These are phyloP conservation scores for Sophora flavescens DNA, from an alignment of 306 rosid species.

Conservation along the genomic window DNA sequence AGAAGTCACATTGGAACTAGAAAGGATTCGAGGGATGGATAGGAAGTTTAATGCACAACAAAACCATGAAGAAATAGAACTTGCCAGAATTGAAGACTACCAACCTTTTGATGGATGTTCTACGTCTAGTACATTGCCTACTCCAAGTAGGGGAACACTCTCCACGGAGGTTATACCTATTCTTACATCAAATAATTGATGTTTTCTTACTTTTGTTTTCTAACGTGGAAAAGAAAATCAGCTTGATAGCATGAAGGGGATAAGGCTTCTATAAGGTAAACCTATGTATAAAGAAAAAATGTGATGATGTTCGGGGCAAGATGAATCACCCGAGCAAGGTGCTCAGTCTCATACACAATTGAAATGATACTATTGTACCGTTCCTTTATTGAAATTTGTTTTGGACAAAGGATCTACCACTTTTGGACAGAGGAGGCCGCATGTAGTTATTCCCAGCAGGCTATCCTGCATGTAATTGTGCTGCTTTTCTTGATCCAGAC, in stretches of 20 bases:
- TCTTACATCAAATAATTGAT: background rate
- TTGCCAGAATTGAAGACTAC: background rate
- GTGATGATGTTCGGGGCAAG: background rate
- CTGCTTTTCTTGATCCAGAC: conserved; percentile 13
- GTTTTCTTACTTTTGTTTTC: background rate
- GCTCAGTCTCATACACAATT: background rate
- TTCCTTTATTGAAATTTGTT: conserved; percentile 1
- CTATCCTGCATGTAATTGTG: background rate
- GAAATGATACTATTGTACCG: background rate
- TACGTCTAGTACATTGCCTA: background rate
- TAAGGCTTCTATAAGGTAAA: too few relatives aligned
- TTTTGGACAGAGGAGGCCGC: too few relatives aligned
- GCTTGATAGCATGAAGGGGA: background rate
- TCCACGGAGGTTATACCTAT: background rate
- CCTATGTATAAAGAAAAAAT: background rate
- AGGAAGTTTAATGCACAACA: background rate
- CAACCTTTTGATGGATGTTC: background rate
- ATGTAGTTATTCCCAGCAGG: background rate
- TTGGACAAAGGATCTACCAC: background rate
- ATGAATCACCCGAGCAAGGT: background rate
- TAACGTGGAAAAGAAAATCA: background rate
- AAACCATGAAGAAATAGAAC: conserved; percentile 32
- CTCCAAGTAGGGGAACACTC: background rate
- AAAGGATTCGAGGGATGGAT: conserved; percentile 26
- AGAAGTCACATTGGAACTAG: conserved; percentile 54